Evolutionary conservation across 176 grass and related monocot genomes (phyloP), one percentile per base, ranked within the genome.

Genomic region (Zoysia pacifica): DNA sequence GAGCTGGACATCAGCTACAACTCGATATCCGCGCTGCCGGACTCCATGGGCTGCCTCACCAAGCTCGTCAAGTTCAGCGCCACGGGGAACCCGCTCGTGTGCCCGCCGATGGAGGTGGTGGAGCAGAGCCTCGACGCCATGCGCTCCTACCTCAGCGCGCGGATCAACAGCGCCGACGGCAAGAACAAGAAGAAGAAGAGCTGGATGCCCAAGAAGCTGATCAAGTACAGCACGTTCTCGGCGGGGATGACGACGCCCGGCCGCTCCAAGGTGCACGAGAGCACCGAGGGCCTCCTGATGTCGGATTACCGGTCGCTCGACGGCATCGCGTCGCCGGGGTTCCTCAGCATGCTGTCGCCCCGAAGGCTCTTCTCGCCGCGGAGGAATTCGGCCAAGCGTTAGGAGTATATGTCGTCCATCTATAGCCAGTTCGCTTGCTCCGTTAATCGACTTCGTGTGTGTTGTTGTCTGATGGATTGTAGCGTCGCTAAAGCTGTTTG

Each of bases 1-100:
- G 97, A 99, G 81, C 90, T 99, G 16, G 93, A 99, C 81, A 65
- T 99, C 47, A 99, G 97, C 85, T 96, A 96, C 89, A 99, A 99
- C 75, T 74, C 86, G 74, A 90, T 99, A 67, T n/a, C 76, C 15
- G 76, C 70, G 36, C 86, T 99, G 1, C 97, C 97, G 18, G 88
- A 90, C 72, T 93, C 93, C 58, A 93, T 99, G 78, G 97, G 88
- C 20, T 93, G 93, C 84, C 89, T 99, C 75, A 84, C 82, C 62
- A 99, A 99, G 79, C 79, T 99, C 40, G 73, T 10, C 65, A 82
- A 76, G 38, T 90, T 99, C 75, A 90, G 90, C 51, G 88, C 91
- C 43, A 80, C 81, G 15, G 88, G 91, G 42, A 99, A 99, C 82
- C 97, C 93, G 12, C 78, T 99, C 2, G 84, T 95, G 5, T 84